Evolutionary conservation across 352 stramenopile species (phyloP).

Genomic region (Pythium sp.): DNA sequence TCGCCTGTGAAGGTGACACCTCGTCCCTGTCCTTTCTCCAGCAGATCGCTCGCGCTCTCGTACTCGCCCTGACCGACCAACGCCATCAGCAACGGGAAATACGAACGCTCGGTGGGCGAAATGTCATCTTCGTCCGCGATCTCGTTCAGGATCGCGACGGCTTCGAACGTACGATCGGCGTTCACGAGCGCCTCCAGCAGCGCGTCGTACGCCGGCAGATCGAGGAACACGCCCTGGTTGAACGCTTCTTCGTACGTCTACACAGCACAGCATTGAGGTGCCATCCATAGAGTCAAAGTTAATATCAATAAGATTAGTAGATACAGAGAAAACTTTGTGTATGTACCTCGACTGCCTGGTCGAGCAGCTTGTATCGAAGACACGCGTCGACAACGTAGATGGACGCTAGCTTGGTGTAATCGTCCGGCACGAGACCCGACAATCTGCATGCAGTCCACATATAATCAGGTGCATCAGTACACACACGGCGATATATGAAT

Average conservation of each 20-base stretch:
- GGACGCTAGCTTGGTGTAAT: slow-evolving; percentile 61
- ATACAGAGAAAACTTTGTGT: too few relatives aligned
- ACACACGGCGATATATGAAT: too few relatives aligned
- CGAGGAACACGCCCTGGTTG: slow-evolving; percentile 51
- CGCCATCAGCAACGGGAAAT: slow-evolving; percentile 43
- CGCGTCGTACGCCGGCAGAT: slow-evolving; percentile 55
- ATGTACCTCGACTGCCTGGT: slow-evolving; percentile 43
- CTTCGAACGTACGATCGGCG: slow-evolving; percentile 43
- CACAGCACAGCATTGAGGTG: too few relatives aligned
- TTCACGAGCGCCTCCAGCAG: slow-evolving; percentile 45
- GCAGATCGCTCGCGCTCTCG: slow-evolving; percentile 33
- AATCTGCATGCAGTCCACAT: too few relatives aligned
- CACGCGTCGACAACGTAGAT: slow-evolving; percentile 72
- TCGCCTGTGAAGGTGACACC: slow-evolving; percentile 54
- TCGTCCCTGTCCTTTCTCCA: slow-evolving; percentile 36
- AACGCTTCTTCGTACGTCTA: slow-evolving; percentile 55
- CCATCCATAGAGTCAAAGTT: too few relatives aligned
- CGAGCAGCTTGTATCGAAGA: slow-evolving; percentile 44
- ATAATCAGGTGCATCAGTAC: not conserved
- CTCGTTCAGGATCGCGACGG: slow-evolving; percentile 49
- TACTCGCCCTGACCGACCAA: slow-evolving; percentile 45
- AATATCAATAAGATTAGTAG: too few relatives aligned
- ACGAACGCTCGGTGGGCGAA: slow-evolving; percentile 40
- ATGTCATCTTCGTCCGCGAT: slow-evolving; percentile 42
- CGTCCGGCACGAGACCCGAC: slow-evolving; percentile 40